These are phyloP conservation scores for Plenodomus lindquistii DNA, from an alignment of 2,329 filamentous ascomycete species.

Conservation along the genomic window DNA sequence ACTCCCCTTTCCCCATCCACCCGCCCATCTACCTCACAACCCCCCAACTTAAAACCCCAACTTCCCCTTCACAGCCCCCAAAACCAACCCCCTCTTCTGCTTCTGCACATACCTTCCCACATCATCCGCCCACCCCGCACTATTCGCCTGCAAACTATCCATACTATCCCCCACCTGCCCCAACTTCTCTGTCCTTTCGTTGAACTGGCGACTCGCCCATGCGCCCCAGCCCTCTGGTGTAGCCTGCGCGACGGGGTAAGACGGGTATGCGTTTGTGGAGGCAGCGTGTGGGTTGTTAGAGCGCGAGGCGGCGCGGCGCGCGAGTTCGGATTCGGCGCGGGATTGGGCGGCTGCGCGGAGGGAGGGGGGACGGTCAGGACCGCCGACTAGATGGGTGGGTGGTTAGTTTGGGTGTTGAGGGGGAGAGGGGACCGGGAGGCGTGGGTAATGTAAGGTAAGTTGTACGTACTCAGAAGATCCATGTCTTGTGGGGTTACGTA, in stretches of 20 bases:
- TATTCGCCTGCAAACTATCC: conserved; percentile 79
- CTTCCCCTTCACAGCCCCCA: conserved; percentile 58
- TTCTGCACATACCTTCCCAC: conserved; percentile 83
- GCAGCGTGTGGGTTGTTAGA: conserved; percentile 40
- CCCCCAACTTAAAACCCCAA: conserved; percentile 28
- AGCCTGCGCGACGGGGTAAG: conserved; percentile 17
- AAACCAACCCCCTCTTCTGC: conserved; percentile 83
- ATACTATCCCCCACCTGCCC: conserved; percentile 82
- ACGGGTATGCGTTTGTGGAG: conserved; percentile 33
- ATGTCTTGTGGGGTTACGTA: conserved; percentile 85
- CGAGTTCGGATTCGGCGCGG: conserved; percentile 70
- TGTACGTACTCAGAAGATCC: conserved; percentile 70
- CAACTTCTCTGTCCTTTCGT: conserved; percentile 87
- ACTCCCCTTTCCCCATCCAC: not conserved
- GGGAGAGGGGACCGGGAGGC: conserved; percentile 3
- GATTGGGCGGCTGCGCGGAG: conserved; percentile 85
- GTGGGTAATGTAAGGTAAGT: not conserved
- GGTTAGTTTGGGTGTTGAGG: conserved; percentile 18
- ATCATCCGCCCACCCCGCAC: conserved; percentile 81
- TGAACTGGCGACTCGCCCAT: conserved; percentile 83
- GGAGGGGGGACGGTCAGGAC: conserved; percentile 82
- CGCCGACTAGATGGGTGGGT: conserved; percentile 61
- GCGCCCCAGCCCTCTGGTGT: conserved; percentile 64
- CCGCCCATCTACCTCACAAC: not conserved
- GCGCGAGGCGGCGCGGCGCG: conserved; percentile 41